phyloP scores from a whole-genome alignment of 495 filamentous ascomycete genomes.

The Pyrenopolyporus hunteri region DNA sequence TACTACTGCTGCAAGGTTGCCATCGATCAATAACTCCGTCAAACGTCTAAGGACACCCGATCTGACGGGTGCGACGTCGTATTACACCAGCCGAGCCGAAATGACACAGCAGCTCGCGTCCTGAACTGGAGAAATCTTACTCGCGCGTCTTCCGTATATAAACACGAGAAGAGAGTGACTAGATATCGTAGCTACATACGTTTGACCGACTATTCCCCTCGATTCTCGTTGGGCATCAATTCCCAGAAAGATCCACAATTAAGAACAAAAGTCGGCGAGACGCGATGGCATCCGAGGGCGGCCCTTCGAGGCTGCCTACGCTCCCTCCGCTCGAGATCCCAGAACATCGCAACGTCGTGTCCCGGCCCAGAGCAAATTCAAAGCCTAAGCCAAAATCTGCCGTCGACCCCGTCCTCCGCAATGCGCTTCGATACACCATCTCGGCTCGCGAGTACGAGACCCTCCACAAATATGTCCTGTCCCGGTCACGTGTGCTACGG shows the following conservation, averaged over 20 bases:
- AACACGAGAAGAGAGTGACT: not conserved
- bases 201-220: not conserved
- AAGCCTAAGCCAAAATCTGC: slow-evolving; percentile 47
- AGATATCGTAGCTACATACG: not conserved
- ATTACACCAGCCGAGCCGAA: slow-evolving; percentile 25
- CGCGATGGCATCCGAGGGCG: slow-evolving; percentile 43
- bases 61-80: slow-evolving; percentile 23
- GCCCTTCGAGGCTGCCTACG: slow-evolving; percentile 29
- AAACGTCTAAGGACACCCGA: not conserved
- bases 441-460: slow-evolving; percentile 83
- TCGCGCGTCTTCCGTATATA: not conserved
- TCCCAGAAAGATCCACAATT: not conserved
- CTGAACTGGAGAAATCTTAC: not conserved
- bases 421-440: slow-evolving; percentile 81
- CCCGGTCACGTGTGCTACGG: slow-evolving; percentile 65
- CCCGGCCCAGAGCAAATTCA: slow-evolving; percentile 30
- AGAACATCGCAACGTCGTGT: slow-evolving; percentile 9
- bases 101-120: not conserved
- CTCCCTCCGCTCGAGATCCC: slow-evolving; percentile 36
- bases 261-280: not conserved
- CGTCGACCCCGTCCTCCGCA: slow-evolving; percentile 70
- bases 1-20: not conserved
- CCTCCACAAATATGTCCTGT: slow-evolving; percentile 78
- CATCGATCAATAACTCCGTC: slow-evolving; percentile 2
- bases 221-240: slow-evolving; percentile 19